These are phyloP conservation scores for Chara braunii DNA, from an alignment of 139 green algal species.

Conservation along the genomic window DNA sequence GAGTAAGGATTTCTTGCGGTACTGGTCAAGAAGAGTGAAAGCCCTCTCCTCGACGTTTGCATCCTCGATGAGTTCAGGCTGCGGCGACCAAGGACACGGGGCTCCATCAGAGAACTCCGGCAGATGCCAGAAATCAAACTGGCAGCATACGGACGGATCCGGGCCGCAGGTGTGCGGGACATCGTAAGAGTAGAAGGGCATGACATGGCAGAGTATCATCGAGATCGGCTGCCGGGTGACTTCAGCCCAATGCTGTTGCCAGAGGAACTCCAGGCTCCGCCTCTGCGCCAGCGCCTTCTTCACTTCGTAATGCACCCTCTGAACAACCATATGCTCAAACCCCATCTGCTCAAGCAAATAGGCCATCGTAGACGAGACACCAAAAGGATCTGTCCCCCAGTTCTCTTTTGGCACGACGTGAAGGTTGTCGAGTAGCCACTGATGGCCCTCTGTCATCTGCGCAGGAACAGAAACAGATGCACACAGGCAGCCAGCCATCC, in stretches of 20 bases:
- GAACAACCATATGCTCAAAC: constrained; percentile 32
- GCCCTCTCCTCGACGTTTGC: constrained; percentile 26
- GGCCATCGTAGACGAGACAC: constrained; percentile 32
- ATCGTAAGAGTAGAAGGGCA: constrained; percentile 42
- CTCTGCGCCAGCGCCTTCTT: constrained; percentile 29
- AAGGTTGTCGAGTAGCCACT: constrained; percentile 20
- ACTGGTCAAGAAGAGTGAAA: constrained; percentile 19
- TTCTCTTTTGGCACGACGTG: constrained; percentile 6
- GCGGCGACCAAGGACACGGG: constrained; percentile 11
- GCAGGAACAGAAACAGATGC: too few relatives aligned
- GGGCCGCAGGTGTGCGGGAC: constrained; percentile 37
- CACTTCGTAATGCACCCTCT: constrained; percentile 34
- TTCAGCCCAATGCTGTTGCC: constrained; percentile 35
- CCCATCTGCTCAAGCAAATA: constrained; percentile 11
- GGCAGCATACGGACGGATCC: constrained; percentile 34
- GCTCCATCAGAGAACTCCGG: neutral
- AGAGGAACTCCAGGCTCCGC: constrained; percentile 31
- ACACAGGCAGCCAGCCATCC: too few relatives aligned
- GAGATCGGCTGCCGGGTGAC: too few relatives aligned
- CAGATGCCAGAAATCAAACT: constrained; percentile 36
- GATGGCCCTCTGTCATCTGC: constrained; percentile 40
- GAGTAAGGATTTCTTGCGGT: constrained; percentile 30
- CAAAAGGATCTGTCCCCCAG: constrained; percentile 38
- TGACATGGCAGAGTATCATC: constrained; percentile 38
- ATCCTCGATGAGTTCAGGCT: neutral